These are phyloP conservation scores for Kodamaea sagamina DNA, from an alignment of 805 yeast species.

Conservation along the genomic window DNA sequence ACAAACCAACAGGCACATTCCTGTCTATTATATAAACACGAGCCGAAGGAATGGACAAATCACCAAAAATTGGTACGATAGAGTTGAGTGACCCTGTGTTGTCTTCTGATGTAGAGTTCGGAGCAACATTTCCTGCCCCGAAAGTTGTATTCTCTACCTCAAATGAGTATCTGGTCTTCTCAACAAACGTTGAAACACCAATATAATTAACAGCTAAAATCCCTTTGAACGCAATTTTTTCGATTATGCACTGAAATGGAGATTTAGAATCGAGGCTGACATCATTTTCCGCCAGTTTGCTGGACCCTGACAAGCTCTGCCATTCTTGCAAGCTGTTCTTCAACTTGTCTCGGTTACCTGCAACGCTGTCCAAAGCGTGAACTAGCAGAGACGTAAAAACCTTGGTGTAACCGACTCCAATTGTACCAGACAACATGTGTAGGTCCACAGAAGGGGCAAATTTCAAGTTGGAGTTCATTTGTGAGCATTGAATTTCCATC, in stretches of 20 bases:
- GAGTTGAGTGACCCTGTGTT: conserved; percentile 5
- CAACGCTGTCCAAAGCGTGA: conserved; percentile 19
- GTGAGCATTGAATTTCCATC: conserved; percentile 30
- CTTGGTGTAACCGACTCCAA: conserved; percentile 34
- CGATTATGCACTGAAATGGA: neutral
- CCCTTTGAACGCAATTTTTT: conserved; percentile 23
- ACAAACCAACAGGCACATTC: conserved; percentile 42
- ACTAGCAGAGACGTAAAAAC: conserved; percentile 27
- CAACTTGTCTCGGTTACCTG: conserved; percentile 12
- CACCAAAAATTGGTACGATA: conserved; percentile 39
- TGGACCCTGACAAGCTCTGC: conserved; percentile 5
- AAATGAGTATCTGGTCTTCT: conserved; percentile 34
- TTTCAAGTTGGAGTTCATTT: conserved; percentile 21
- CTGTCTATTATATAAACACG: conserved; percentile 42
- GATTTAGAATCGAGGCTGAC: neutral
- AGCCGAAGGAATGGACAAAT: conserved; percentile 42
- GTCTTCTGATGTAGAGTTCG: neutral
- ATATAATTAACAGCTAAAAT: conserved; percentile 34
- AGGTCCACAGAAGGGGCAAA: conserved; percentile 14
- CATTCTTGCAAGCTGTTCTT: conserved; percentile 13
- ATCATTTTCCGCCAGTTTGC: neutral
- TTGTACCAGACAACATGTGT: conserved; percentile 17
- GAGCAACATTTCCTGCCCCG: conserved; percentile 26
- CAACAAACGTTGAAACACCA: conserved; percentile 36
- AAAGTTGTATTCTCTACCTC: conserved; percentile 36